Evolutionary conservation across 768 basidiomycete species (phyloP), one percentile per base, ranked within the genome.

Genomic region (Leccinum broughii): DNA sequence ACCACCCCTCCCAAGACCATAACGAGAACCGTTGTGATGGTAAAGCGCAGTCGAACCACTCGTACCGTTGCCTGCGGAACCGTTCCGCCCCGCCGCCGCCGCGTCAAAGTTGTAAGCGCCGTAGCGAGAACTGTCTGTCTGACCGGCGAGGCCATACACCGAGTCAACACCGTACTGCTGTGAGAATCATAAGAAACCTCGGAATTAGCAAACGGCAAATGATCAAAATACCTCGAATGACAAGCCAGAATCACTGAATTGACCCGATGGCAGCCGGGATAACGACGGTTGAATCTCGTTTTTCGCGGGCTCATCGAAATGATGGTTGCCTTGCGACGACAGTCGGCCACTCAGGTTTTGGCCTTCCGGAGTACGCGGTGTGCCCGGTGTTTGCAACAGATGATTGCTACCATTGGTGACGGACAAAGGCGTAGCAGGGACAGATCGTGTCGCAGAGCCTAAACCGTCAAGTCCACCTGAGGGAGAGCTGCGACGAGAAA

Each of bases 31-130:
- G 57, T 88, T 85, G 68, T 91, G 90, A 55, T 90, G 85, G 69
- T 92, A 91, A 35, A 90, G 72, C 8, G 87, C 87, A n/a, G 85
- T 88, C 15, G 88, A 88, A n/a, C 87, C 88, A 41, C 79, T 82
- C 2, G 78, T 72, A 59, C 76, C 77, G 74, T 80, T 62, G 65
- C 55, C 62, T 9, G 39, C 11, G 22, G 75, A 67, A 28, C 69
- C 73, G 13, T 74, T 66, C 56, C 83, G 83, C 20, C 71, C 76
- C 39, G 76, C 71, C 22, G 77, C 41, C 39, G 76, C 71, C 28
- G 77, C 37, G 24, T 88, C 87, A 60, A 85, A 82, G 24, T 82
- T 81, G 62, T 88, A 91, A 17, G 80, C 70, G 62, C 80, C 81
- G 68, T 83, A 90, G 17, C 77, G 82, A 57, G 78, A 77, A 56